Evolutionary conservation across 352 stramenopile genomes (phyloP), one percentile per base, ranked within the genome.

Genomic region (Phytophthora lateralis): DNA sequence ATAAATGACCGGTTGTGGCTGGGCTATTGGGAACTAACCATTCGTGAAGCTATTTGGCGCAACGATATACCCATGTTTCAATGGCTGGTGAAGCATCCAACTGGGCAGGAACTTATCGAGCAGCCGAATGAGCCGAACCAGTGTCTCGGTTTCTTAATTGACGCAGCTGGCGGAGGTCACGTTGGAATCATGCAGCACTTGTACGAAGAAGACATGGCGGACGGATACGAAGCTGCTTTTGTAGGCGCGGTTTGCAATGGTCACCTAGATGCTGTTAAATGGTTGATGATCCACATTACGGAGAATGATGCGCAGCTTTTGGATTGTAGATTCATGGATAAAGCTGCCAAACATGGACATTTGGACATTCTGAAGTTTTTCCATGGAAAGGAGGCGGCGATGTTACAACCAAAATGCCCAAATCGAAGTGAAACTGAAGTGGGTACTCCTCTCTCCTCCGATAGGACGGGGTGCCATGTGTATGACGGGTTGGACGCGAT

Each of bases 71-170:
- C 17, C 3, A 42, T 42, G 35, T 10, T 42, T 42, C 15, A 42
- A 42, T 42, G 35, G 35, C 35, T 42, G 14, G n/a, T 42, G 35
- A 42, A 42, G 21, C 35, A 42, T 21, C 35, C 35, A 42, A 42
- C 35, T 18, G 35, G 35, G 1, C 35, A 5, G 3, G 15, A 42
- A 10, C 35, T 42, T 7, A 42, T 42, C 11, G 6, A 3, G 4
- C 5, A 42, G 14, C 1, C 21, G 35, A 42, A 9, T 9, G 5
- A 17, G 1, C 2, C 6, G 1, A 9, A 42, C 14, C 6, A 21
- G 4, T 15, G 14, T 20, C 11, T 18, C 2, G 35, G 35, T 5
- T 41, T 18, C 12, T 41, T 41, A 8, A 41, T 11, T 8, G 35
- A 21, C 4, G 35, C 15, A 10, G 35, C 12, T 20, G 6, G 0